phyloP scores from a whole-genome alignment of 495 filamentous ascomycete genomes.

The Viridothelium virens region DNA sequence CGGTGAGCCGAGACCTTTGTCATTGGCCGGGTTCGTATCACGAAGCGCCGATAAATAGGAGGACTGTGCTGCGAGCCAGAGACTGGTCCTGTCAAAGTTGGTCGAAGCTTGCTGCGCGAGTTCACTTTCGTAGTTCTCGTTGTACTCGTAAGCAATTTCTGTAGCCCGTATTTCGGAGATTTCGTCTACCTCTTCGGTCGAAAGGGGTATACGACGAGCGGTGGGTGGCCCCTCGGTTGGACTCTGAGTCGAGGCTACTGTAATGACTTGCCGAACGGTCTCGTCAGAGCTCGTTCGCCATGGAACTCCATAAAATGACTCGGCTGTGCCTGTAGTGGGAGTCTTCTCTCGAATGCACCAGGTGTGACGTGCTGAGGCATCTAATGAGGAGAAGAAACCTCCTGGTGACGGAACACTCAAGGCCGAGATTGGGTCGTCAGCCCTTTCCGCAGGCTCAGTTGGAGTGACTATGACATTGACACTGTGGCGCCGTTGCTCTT shows the following conservation, averaged over 20 bases:
- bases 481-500: conserved; percentile 22
- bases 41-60: conserved; percentile 64
- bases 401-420: conserved; percentile 72
- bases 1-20: neutral
- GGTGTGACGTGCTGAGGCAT: conserved; percentile 61
- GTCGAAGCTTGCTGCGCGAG: conserved; percentile 56
- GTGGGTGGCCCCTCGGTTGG: conserved; percentile 45
- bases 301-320: conserved; percentile 28
- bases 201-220: conserved; percentile 27
- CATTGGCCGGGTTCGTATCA: conserved; percentile 44
- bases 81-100: conserved; percentile 67
- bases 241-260: conserved; percentile 60
- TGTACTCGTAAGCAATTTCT: conserved; percentile 54
- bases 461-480: conserved; percentile 23
- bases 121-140: conserved; percentile 59
- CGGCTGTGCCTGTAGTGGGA: conserved; percentile 33
- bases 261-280: conserved; percentile 58
- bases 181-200: conserved; percentile 33
- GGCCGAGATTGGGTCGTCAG: conserved; percentile 52
- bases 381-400: conserved; percentile 82
- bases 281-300: conserved; percentile 35
- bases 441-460: conserved; percentile 34
- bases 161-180: conserved; percentile 34
- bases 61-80: conserved; percentile 76
- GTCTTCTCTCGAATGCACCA: conserved; percentile 52